Percentiles rank a stretch among this genome's conserved stretches.
These are phyloP conservation scores for Saprolegnia parasitica DNA, from an alignment of 352 stramenopile species.

Conservation along the genomic window DNA sequence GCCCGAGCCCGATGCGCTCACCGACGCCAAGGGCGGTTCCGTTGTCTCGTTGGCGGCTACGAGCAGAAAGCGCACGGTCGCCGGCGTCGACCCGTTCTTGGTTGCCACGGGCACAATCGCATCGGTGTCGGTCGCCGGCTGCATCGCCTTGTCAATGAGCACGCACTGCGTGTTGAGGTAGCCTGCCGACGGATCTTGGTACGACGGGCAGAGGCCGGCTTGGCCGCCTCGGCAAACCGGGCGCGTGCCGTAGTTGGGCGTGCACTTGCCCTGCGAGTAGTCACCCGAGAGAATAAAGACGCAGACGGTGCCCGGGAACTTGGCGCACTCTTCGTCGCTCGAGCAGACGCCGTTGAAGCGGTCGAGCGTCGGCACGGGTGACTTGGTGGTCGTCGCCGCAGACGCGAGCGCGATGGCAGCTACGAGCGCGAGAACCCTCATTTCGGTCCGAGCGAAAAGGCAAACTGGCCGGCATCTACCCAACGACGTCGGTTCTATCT, in stretches of 20 bases:
- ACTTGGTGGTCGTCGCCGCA: neutral
- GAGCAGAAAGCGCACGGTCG: neutral
- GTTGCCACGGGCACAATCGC: conserved; percentile 10
- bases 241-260: conserved; percentile 66
- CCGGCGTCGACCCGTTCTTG: neutral
- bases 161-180: conserved; percentile 81
- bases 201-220: conserved; percentile 72
- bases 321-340: conserved; percentile 63
- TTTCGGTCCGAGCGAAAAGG: neutral
- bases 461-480: neutral
- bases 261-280: conserved; percentile 72
- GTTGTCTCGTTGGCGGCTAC: neutral
- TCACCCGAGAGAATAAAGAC: conserved; percentile 75
- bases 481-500: no score
- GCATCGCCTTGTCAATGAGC: conserved; percentile 51
- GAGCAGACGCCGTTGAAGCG: conserved; percentile 8
- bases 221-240: conserved; percentile 63
- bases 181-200: conserved; percentile 57
- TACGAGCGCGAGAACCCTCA: neutral
- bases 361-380: neutral
- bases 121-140: neutral
- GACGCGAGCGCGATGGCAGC: neutral
- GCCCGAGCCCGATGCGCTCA: neutral
- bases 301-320: conserved; percentile 62
- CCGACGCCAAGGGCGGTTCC: neutral